A percentile compares a stretch with the other conserved stretches of the same genome.
These are phyloP conservation scores for Wickerhamiella shivajii DNA, from an alignment of 805 yeast genomes.

Conservation along the genomic window DNA sequence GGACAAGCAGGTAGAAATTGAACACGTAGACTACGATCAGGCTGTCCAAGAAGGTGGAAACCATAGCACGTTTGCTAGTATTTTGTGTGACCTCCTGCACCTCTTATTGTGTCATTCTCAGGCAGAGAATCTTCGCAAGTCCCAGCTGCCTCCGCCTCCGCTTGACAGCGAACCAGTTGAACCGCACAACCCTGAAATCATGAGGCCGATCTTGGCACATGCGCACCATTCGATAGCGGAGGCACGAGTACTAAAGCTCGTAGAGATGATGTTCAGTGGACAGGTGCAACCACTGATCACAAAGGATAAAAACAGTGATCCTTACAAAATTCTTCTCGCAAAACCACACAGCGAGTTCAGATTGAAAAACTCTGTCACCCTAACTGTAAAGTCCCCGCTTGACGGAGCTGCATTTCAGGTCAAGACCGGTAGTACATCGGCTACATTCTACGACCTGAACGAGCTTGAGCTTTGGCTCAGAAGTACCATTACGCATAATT, in stretches of 20 bases:
- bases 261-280: constrained; percentile 17
- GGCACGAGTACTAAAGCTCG: constrained; percentile 12
- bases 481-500: too few species aligned
- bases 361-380: too few species aligned
- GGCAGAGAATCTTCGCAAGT: constrained; percentile 29
- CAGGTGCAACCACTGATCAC: constrained; percentile 9
- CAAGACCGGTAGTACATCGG: constrained; percentile 10
- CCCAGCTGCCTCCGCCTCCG: constrained; percentile 22
- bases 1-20: constrained; percentile 58
- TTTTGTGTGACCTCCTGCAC: constrained; percentile 38
- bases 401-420: constrained; percentile 12
- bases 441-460: constrained; percentile 21
- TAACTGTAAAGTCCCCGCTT: not conserved
- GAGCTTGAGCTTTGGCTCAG: constrained; percentile 26
- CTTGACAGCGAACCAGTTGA: constrained; percentile 10
- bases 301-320: not conserved
- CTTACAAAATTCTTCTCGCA: not conserved
- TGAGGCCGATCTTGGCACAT: constrained; percentile 24
- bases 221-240: constrained; percentile 17
- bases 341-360: not conserved
- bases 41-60: constrained; percentile 23
- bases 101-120: constrained; percentile 49
- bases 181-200: constrained; percentile 3
- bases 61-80: constrained; percentile 31
- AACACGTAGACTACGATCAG: constrained; percentile 34